Conservation (phyloP, 495 filamentous ascomycete genomes). For the Hypoxylon fragiforme region DNA sequence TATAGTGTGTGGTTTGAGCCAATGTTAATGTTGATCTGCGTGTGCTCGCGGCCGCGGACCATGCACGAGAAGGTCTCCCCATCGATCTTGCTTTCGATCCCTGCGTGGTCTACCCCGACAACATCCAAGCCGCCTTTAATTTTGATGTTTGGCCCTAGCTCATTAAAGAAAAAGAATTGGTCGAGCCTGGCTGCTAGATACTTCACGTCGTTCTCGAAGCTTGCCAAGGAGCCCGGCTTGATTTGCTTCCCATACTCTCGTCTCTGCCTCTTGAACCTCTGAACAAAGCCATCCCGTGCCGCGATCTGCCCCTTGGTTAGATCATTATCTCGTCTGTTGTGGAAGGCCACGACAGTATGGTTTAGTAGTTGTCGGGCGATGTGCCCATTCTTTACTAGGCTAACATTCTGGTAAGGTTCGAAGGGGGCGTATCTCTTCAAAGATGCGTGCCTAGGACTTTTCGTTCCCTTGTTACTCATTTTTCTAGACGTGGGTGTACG, state of each 20-base stretch:
- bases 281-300: not conserved
- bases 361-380: slow-evolving; percentile 19
- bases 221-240: not conserved
- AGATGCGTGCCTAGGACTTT: not conserved
- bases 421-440: slow-evolving; percentile 19
- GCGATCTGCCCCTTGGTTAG: slow-evolving; percentile 1
- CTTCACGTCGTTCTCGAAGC: not conserved
- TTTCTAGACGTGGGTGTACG: too few species aligned
- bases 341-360: slow-evolving; percentile 10
- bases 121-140: slow-evolving; percentile 8
- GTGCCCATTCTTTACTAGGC: not conserved
- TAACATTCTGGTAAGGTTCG: not conserved
- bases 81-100: not conserved
- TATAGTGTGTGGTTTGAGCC: not conserved
- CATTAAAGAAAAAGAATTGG: slow-evolving; percentile 21
- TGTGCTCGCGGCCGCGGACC: not conserved
- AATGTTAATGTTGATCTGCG: slow-evolving; percentile 8
- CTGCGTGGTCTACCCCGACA: slow-evolving; percentile 1
- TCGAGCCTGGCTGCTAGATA: slow-evolving; percentile 2
- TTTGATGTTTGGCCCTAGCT: not conserved
- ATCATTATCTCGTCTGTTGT: not conserved
- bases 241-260: not conserved
- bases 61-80: not conserved
- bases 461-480: not conserved
- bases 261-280: not conserved